Percentiles rank a stretch among this genome's conserved stretches.
phyloP scores from a whole-genome alignment of 2,329 filamentous ascomycete genomes.

The Penicillium griseofulvum region DNA sequence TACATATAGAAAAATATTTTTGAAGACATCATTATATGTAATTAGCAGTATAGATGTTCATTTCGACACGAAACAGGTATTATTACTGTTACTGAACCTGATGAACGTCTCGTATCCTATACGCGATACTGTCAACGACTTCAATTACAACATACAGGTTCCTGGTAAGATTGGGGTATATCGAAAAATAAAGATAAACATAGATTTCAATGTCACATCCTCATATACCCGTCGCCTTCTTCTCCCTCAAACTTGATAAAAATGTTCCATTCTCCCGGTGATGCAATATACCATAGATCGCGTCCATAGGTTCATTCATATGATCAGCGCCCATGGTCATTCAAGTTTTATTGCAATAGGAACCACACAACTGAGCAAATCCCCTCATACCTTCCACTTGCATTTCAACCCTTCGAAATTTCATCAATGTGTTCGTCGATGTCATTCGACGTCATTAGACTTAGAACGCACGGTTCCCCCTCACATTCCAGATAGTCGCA shows the following conservation, averaged over 20 bases:
- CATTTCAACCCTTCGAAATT: background rate
- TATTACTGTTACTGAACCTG: constrained; percentile 15
- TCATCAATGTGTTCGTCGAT: background rate
- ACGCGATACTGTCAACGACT: constrained; percentile 19
- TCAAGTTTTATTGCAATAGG: background rate
- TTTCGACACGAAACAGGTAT: constrained; percentile 14
- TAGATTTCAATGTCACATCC: background rate
- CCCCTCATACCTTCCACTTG: background rate
- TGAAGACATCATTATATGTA: background rate
- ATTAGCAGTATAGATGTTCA: background rate
- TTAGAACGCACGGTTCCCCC: background rate
- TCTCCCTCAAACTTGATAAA: background rate
- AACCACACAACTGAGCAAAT: background rate
- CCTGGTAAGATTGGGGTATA: constrained; percentile 24
- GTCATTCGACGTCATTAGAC: background rate
- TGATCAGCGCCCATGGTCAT: background rate
- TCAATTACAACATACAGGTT: constrained; percentile 14
- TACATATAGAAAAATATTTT: background rate
- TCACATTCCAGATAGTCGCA: constrained; percentile 20
- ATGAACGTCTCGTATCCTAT: constrained; percentile 11
- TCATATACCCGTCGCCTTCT: background rate
- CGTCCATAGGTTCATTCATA: background rate
- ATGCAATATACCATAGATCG: background rate
- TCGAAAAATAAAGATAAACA: background rate
- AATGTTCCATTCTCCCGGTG: background rate